phyloP scores from a whole-genome alignment of 2,329 filamentous ascomycete genomes.

The Penicillium digitatum region DNA sequence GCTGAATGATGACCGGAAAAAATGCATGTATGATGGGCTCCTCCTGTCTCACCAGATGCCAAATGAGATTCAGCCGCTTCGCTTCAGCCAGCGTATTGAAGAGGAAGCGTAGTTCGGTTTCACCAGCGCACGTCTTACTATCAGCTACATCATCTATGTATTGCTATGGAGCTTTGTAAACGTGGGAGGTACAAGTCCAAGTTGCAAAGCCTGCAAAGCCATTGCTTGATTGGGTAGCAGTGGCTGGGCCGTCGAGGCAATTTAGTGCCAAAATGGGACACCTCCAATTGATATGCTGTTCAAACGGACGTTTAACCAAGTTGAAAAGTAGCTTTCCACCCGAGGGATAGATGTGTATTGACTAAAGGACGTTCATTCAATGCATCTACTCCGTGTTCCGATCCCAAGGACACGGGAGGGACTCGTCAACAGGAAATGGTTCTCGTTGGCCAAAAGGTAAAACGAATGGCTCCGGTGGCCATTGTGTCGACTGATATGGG shows the following conservation, averaged over 20 bases:
- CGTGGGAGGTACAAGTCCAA: slow-evolving; percentile 16
- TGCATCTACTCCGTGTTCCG: background rate
- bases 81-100: slow-evolving; percentile 23
- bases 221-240: no score
- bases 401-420: background rate
- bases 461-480: background rate
- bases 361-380: no score
- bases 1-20: no score
- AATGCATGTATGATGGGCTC: slow-evolving; percentile 50
- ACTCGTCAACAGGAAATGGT: background rate
- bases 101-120: slow-evolving; percentile 22
- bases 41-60: slow-evolving; percentile 44
- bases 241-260: no score
- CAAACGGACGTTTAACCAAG: no score
- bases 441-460: background rate
- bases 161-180: slow-evolving; percentile 15
- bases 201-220: slow-evolving; percentile 24
- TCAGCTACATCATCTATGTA: slow-evolving; percentile 20
- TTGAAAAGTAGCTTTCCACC: background rate
- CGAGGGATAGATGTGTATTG: no score
- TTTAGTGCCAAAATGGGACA: no score
- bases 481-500: background rate
- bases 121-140: slow-evolving; percentile 21
- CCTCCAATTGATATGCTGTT: no score
- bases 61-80: slow-evolving; percentile 21